Evolutionary conservation across 257 asterid species (phyloP).

Genomic region (Ocimum tenuiflorum): DNA sequence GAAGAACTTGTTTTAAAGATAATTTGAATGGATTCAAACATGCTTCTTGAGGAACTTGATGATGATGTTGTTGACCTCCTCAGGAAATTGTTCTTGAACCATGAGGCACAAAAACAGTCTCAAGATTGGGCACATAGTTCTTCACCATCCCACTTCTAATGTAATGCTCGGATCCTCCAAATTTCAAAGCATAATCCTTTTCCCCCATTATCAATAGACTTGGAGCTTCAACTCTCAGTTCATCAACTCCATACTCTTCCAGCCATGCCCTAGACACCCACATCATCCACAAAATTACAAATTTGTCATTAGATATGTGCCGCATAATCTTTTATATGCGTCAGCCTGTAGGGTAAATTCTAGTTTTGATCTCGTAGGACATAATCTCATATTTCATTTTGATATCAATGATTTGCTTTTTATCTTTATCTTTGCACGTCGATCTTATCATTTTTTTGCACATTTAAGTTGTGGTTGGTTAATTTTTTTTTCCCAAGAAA

Average conservation of each 20-base stretch:
- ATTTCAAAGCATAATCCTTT: constrained; percentile 33
- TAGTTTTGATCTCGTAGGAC: no score
- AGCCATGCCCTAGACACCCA: constrained; percentile 13
- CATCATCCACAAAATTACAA: not conserved
- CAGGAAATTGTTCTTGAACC: constrained; percentile 48
- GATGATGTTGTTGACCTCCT: constrained; percentile 29
- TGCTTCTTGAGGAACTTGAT: constrained; percentile 32
- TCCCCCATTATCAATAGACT: constrained; percentile 48
- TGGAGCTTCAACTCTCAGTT: constrained; percentile 33
- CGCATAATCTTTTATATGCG: no score
- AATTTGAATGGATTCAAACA: not conserved
- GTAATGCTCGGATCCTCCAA: constrained; percentile 25
- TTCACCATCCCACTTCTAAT: constrained; percentile 34
- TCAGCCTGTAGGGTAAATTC: no score
- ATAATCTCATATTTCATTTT: no score
- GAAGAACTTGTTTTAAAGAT: no score
- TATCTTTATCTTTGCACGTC: no score
- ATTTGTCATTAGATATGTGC: no score
- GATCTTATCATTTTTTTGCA: no score
- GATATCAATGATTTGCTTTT: no score
- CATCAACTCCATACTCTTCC: constrained; percentile 24
- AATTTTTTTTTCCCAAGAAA: no score
- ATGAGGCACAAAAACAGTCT: constrained; percentile 28
- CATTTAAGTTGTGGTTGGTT: no score
- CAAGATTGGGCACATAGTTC: constrained; percentile 34